Evolutionary conservation across 306 rosid species (phyloP), one percentile per base, ranked within the genome.

Genomic region (Glycine tomentella): DNA sequence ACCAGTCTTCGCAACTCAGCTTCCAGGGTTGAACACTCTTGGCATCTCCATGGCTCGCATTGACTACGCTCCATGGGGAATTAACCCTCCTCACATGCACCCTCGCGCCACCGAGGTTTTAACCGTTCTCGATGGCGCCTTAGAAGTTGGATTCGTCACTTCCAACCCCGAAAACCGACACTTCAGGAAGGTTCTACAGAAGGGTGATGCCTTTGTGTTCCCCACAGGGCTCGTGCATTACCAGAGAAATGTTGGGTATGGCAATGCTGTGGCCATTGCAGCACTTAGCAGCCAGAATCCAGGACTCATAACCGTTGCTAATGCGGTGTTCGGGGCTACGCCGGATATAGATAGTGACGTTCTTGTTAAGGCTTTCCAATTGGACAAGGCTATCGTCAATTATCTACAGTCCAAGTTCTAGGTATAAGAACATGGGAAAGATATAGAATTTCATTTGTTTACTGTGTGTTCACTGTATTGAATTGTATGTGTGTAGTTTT

Each of bases 161-260:
- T 84, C 90, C 1, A 81, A 87, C 83, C 87, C 90, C 0, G 84
- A 87, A 51, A 83, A 81, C 9, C 84, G 73, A 0, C 85, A 51
- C 58, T 61, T 87, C 0, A 34, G 64, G 0, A 84, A 73, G 33
- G 74, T 84, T 15, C 72, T 87, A 11, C 76, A 81, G 0, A 81
- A 77, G 76, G 87, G 87, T 67, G 90, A 87, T 9, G 84, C 81
- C 63, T 80, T 84, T 74, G 87, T 84, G 81, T 87, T 87, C 13
- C 90, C 90, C 0, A 11, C 49, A 2, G 90, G 90, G 2, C 87
- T 84, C 9, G 10, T 87, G 1, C 90, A 84, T 57, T 87, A 67
- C 51, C 84, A 84, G 45, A 81, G 83, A 84, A 87, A 87, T 48
- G 81, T 81, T 0, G 90, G 90, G 2, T 0, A 77, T 25, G 79